Percentiles rank a stretch among this genome's conserved stretches.
Conservation (phyloP, 2,329 filamentous ascomycete species). For the Alternaria arborescens region DNA sequence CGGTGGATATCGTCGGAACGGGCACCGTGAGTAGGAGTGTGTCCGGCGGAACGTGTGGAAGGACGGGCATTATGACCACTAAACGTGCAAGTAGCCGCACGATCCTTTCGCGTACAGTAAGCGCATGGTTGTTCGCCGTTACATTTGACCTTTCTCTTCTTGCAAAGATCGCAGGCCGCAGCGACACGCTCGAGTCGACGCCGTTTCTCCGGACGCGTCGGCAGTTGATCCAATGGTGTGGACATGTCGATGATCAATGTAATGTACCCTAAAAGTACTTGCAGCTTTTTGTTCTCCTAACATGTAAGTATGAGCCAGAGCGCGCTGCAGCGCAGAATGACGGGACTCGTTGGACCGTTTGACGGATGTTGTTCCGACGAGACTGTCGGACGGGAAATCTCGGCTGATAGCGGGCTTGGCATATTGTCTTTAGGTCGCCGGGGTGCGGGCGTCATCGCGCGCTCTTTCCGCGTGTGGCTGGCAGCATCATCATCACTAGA, state of each 20-base stretch:
- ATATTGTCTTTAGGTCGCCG: slow-evolving; percentile 1
- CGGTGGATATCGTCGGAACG: slow-evolving; percentile 8
- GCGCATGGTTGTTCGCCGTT: slow-evolving; percentile 61
- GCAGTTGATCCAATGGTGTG: slow-evolving; percentile 5
- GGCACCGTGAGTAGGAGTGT: slow-evolving; percentile 33
- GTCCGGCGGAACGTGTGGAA: slow-evolving; percentile 43
- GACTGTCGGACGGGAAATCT: not conserved
- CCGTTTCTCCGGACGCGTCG: slow-evolving; percentile 27
- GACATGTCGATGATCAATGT: slow-evolving; percentile 1
- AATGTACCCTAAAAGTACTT: too few species aligned
- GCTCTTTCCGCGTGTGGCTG: not conserved
- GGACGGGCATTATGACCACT: slow-evolving; percentile 50
- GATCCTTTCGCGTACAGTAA: slow-evolving; percentile 57
- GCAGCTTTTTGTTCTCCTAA: too few species aligned
- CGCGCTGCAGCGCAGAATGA: not conserved
- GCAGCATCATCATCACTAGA: not conserved
- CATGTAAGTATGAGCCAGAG: too few species aligned
- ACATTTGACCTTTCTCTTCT: slow-evolving; percentile 57
- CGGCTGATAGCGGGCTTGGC: slow-evolving; percentile 14
- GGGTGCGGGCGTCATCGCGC: not conserved
- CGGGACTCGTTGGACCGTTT: not conserved
- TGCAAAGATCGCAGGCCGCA: slow-evolving; percentile 44
- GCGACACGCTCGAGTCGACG: slow-evolving; percentile 38
- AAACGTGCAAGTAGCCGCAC: slow-evolving; percentile 53
- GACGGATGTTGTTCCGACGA: slow-evolving; percentile 9